Base-by-base conservation (phyloP, 1,139 yeast genomes). In the Entelexis sorbosivorans region DNA sequence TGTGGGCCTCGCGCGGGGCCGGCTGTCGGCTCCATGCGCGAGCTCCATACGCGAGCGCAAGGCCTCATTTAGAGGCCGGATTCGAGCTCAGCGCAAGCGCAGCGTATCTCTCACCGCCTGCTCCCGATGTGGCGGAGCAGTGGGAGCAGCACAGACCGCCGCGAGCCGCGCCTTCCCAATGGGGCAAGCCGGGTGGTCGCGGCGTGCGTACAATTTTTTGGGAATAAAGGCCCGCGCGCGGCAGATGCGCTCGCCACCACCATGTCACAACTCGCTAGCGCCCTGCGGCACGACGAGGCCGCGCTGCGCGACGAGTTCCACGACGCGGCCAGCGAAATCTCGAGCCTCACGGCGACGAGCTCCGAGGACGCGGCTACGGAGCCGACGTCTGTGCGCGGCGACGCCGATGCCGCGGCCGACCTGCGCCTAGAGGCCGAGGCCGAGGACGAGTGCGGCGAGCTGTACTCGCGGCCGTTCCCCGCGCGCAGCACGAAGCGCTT, bases 401-500 rank as follows among this genome's bases (percentile, higher is more conserved):
- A 40, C 17, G 7, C 5, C 7, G 34, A 17, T 4, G 16, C 26
- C 22, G 11, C n/a, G 11, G 16, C 10, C 13, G 33, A 17, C 14
- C 11, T 35, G 35, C 34, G 31, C 17, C 17, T 4, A 9, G 48
- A 45, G 28, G 36, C 40, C n/a, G 48, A 45, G 28, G 36, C 40
- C 19, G 42, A 36, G 36, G 48, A 45, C 29, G 43, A 36, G n/a
- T 29, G 35, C 28, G 43, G 43, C 20, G 29, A 36, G 35, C 42
- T 45, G 16, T 13, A 29, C n/a, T 3, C 48, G 22, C 42, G 24
- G 5, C 14, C 34, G 28, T 14, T 31, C 10, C 44, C 33, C 7
- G 32, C 19, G 22, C 42, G 39, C 14, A 47, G 28, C 29, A 14
- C 33, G 13, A 55, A 55, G 20, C 57, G 59, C 14, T 13, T 56